Evolutionary conservation across 78 protist genomes (phyloP).

Genomic region (Dictyostelium purpureum): DNA sequence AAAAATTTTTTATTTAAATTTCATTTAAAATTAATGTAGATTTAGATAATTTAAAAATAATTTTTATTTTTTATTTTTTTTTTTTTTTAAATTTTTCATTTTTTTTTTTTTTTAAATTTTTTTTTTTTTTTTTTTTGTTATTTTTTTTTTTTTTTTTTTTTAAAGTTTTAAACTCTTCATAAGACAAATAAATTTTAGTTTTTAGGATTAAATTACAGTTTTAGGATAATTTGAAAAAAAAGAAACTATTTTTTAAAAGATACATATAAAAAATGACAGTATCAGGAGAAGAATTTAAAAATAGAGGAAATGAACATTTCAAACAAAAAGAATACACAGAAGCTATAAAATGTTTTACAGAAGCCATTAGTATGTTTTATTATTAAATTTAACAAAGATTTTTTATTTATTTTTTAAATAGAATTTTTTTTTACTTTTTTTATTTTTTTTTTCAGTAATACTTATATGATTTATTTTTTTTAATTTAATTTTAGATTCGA

Average conservation of each 20-base stretch:
- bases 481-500: background rate
- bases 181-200: too few relatives aligned
- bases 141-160: too few relatives aligned
- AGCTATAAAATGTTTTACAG: slow-evolving; percentile 55
- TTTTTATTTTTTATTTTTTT: too few relatives aligned
- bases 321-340: slow-evolving; percentile 29
- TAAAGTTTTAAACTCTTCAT: too few relatives aligned
- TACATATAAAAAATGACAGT: background rate
- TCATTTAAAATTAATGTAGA: too few relatives aligned
- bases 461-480: background rate
- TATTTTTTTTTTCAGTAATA: background rate
- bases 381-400: background rate
- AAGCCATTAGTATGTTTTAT: slow-evolving; percentile 52
- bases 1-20: too few relatives aligned
- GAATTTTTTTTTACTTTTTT: background rate
- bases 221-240: too few relatives aligned
- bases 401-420: background rate
- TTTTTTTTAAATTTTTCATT: too few relatives aligned
- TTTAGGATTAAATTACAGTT: too few relatives aligned
- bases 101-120: too few relatives aligned
- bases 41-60: too few relatives aligned
- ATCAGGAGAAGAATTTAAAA: slow-evolving; percentile 3
- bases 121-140: too few relatives aligned
- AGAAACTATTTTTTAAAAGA: background rate
- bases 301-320: slow-evolving; percentile 29